Base-by-base conservation (phyloP, 805 yeast genomes). In the Wickerhamomyces chaumierensis region DNA sequence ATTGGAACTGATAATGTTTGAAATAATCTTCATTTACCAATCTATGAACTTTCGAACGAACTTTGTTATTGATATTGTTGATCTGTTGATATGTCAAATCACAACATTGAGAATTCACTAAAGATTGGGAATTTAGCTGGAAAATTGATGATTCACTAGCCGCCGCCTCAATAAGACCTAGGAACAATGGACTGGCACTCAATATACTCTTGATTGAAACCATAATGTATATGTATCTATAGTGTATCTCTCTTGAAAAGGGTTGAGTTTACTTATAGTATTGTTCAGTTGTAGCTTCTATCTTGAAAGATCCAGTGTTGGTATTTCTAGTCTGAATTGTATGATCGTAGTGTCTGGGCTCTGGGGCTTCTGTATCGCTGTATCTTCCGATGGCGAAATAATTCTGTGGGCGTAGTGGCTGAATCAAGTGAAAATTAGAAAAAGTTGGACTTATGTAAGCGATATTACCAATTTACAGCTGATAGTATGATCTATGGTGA, bases 1-100 rank as follows among this genome's bases (percentile, higher is more conserved):
- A 70, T 56, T 86, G 79, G 66, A 85, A 92, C 38, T 52, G 53
- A 36, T 48, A 49, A 56, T 83, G 85, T 46, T 80, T 74, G 73
- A 92, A 90, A 60, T 84, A 92, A 48, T 88, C 86, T 29, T 85
- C 77, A 34, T 69, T 55, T 8, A 80, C 81, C 34, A 90, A 58
- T 6, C 71, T 61, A 15, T 66, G 52, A n/a, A 90, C 57, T 18
- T 68, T 58, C 1, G 81, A 78, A 37, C 80, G 62, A n/a, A 80
- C 60, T 32, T 63, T 56, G 2, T 45, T 37, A 55, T 81, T 80
- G 20, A 75, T 60, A 2, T 56, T 59, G 50, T 77, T 71, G 23
- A 79, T 69, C 43, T 74, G 71, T 7, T 59, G 49, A 39, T 68
- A 67, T 0, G 68, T 60, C 6, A 61, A 52, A 45, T 65, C 68